These are phyloP conservation scores for Pythium phragmitis DNA, from an alignment of 352 stramenopile genomes.

Conservation along the genomic window DNA sequence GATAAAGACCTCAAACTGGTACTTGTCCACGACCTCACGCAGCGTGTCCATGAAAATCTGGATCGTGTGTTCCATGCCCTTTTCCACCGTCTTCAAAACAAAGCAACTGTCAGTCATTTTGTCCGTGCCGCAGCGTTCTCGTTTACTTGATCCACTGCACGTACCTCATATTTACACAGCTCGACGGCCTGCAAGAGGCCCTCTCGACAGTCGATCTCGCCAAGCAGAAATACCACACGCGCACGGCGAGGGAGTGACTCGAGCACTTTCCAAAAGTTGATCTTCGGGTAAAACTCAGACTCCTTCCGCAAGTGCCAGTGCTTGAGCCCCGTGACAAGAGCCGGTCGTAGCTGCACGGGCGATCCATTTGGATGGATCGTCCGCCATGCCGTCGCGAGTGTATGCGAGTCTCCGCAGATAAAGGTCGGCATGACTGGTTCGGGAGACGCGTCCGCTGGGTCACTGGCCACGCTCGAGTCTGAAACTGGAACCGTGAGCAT, in stretches of 20 bases:
- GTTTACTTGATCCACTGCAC: background rate
- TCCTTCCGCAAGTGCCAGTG: conserved; percentile 90
- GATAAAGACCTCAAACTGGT: conserved; percentile 69
- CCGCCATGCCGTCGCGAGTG: conserved; percentile 87
- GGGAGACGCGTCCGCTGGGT: background rate
- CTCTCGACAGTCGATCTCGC: conserved; percentile 96
- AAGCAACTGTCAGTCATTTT: background rate
- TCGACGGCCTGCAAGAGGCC: conserved; percentile 88
- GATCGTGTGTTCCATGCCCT: conserved; percentile 80
- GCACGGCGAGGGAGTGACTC: conserved; percentile 48
- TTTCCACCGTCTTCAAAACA: conserved; percentile 50
- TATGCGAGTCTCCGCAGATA: conserved; percentile 93
- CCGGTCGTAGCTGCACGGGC: conserved; percentile 43
- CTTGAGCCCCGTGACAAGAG: conserved; percentile 92
- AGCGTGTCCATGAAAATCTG: conserved; percentile 79
- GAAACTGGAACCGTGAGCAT: conserved; percentile 3
- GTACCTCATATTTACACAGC: conserved; percentile 84
- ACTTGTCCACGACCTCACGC: conserved; percentile 45
- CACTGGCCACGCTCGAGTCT: background rate
- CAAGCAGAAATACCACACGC: conserved; percentile 90
- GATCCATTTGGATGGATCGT: conserved; percentile 33
- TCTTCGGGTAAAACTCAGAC: conserved; percentile 91
- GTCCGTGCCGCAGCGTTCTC: too few species aligned
- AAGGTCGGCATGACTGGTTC: conserved; percentile 40
- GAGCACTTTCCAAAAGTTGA: conserved; percentile 85